Percentiles rank a stretch among this genome's conserved stretches.
These are phyloP conservation scores for Penicillium salamii DNA, from an alignment of 495 filamentous ascomycete genomes.

Conservation along the genomic window DNA sequence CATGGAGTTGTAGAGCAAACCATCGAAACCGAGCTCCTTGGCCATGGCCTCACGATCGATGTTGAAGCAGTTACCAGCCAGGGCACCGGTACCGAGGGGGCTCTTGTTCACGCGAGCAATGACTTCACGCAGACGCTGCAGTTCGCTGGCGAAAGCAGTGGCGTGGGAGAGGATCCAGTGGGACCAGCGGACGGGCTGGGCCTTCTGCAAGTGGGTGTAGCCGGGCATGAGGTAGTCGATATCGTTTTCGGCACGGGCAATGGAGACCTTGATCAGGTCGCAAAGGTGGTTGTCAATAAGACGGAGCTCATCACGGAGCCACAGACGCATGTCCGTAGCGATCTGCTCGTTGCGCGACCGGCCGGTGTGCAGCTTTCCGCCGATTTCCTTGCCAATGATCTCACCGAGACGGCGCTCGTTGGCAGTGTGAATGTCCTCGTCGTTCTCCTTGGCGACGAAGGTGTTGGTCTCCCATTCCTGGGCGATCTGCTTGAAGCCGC, in stretches of 20 bases:
- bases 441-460: conserved; percentile 45
- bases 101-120: conserved; percentile 71
- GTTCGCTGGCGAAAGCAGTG: conserved; percentile 69
- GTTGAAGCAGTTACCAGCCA: conserved; percentile 88
- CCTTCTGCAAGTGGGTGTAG: conserved; percentile 92
- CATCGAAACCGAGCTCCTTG: conserved; percentile 83
- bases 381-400: conserved; percentile 81
- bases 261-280: conserved; percentile 69
- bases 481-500: conserved; percentile 66
- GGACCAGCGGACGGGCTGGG: conserved; percentile 84
- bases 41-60: conserved; percentile 89
- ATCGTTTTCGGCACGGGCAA: conserved; percentile 73
- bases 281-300: conserved; percentile 66
- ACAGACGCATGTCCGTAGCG: conserved; percentile 89
- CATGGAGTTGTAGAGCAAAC: conserved; percentile 80
- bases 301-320: conserved; percentile 76
- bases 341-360: conserved; percentile 93
- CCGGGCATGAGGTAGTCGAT: conserved; percentile 62
- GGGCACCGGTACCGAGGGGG: conserved; percentile 80
- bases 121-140: conserved; percentile 76
- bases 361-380: conserved; percentile 91
- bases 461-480: conserved; percentile 66
- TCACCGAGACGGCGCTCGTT: conserved; percentile 90
- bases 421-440: conserved; percentile 81
- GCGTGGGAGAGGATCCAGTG: conserved; percentile 86